A percentile compares a stretch with the other conserved stretches of the same genome.
Conservation (phyloP, 257 asterid genomes). For the Coffea eugenioides region DNA sequence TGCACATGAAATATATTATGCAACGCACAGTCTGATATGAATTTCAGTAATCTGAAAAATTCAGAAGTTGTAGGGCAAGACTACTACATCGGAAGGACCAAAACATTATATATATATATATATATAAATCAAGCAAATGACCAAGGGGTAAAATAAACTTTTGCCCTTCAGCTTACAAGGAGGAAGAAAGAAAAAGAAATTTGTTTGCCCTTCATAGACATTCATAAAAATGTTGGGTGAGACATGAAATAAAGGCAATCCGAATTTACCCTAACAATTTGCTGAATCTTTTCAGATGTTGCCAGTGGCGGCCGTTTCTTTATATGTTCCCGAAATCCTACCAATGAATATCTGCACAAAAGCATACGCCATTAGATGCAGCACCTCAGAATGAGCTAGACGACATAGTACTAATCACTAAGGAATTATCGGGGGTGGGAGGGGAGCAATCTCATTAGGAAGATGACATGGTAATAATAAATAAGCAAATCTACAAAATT, state of each 20-base stretch:
- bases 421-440: too few relatives aligned
- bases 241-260: background rate
- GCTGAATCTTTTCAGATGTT: conserved; percentile 94
- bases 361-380: background rate
- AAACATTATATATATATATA: too few relatives aligned
- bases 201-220: background rate
- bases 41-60: background rate
- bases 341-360: conserved; percentile 62
- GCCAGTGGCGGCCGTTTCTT: conserved; percentile 99
- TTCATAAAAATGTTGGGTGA: background rate
- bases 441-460: too few relatives aligned
- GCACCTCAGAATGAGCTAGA: background rate
- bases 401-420: background rate
- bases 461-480: too few relatives aligned
- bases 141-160: background rate
- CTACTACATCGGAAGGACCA: background rate
- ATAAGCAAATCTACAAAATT: background rate
- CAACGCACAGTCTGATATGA: background rate
- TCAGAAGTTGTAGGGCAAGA: background rate
- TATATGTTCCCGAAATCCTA: conserved; percentile 86
- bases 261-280: conserved; percentile 71
- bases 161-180: too few relatives aligned
- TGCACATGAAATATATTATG: background rate
- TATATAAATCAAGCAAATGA: background rate
- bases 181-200: too few relatives aligned